Conservation (phyloP, 192 early-diverging fungal genomes). For the Coemansia sp. region DNA sequence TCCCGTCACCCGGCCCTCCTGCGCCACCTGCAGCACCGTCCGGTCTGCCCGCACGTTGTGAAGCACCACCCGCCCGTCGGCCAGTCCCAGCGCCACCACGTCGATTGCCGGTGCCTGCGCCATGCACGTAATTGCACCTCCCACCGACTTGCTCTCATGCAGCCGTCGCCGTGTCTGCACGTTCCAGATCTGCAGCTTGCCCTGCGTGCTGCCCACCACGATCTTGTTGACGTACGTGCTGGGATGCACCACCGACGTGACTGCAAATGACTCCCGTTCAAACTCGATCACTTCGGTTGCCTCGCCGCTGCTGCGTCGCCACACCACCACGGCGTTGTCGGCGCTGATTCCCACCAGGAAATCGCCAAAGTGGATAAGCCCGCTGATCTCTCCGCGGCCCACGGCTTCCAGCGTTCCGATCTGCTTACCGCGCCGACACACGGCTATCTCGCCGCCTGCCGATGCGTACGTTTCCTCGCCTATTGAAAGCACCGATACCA, state of each 20-base stretch:
- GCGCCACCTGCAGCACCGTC: slow-evolving; percentile 70
- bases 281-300: slow-evolving; percentile 73
- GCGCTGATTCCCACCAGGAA: slow-evolving; percentile 73
- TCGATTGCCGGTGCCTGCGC: slow-evolving; percentile 88
- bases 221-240: slow-evolving; percentile 98
- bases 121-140: slow-evolving; percentile 72
- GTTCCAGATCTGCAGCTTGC: slow-evolving; percentile 94
- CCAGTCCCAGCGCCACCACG: slow-evolving; percentile 86
- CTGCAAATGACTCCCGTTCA: slow-evolving; percentile 62
- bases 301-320: slow-evolving; percentile 70
- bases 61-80: slow-evolving; percentile 82
- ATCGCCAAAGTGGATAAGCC: slow-evolving; percentile 72
- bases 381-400: slow-evolving; percentile 53
- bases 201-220: slow-evolving; percentile 79
- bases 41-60: slow-evolving; percentile 84
- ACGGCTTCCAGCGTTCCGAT: slow-evolving; percentile 19
- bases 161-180: slow-evolving; percentile 70
- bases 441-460: slow-evolving; percentile 58
- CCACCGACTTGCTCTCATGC: slow-evolving; percentile 77
- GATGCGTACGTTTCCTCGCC: slow-evolving; percentile 76
- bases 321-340: slow-evolving; percentile 77
- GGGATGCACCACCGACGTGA: slow-evolving; percentile 82
- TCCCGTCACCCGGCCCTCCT: slow-evolving; percentile 87
- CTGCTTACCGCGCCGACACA: slow-evolving; percentile 61
- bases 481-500: slow-evolving; percentile 67